phyloP scores from a whole-genome alignment of 495 filamentous ascomycete species.

The Penicillium cosmopolitanum region DNA sequence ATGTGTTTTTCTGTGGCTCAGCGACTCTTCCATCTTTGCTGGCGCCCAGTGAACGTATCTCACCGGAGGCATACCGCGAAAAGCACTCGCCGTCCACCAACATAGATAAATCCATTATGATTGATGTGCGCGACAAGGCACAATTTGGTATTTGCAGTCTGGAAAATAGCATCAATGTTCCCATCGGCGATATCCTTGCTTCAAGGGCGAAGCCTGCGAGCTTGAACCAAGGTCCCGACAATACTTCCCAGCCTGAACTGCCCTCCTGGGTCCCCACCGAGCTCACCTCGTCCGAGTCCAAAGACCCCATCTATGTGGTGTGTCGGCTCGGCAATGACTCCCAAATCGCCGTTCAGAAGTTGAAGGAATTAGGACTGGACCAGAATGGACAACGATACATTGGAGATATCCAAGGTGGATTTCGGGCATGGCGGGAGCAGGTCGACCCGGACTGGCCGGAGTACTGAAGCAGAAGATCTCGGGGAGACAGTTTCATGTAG shows the following conservation, averaged over 20 bases:
- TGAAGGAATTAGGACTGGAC: slow-evolving; percentile 70
- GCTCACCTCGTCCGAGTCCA: slow-evolving; percentile 25
- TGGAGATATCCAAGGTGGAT: slow-evolving; percentile 79
- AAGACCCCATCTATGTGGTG: slow-evolving; percentile 68
- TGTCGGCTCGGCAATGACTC: slow-evolving; percentile 91
- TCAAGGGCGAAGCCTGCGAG: slow-evolving; percentile 14
- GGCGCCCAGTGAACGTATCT: slow-evolving; percentile 62
- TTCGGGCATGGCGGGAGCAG: slow-evolving; percentile 80
- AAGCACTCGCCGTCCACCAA: slow-evolving; percentile 19
- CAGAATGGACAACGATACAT: slow-evolving; percentile 60
- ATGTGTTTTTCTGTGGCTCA: slow-evolving; percentile 77
- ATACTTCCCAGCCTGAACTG: slow-evolving; percentile 2
- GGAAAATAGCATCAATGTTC: slow-evolving; percentile 74
- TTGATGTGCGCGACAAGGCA: slow-evolving; percentile 83
- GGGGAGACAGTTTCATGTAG: neutral
- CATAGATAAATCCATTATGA: slow-evolving; percentile 52
- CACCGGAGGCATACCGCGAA: slow-evolving; percentile 55
- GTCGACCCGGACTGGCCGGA: slow-evolving; percentile 75
- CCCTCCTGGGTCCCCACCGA: slow-evolving; percentile 51
- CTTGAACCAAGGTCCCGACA: neutral
- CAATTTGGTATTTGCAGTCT: slow-evolving; percentile 84
- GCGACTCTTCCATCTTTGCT: slow-evolving; percentile 54
- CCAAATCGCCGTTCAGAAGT: slow-evolving; percentile 70
- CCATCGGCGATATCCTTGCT: slow-evolving; percentile 63
- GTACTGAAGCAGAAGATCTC: slow-evolving; percentile 37